Evolutionary conservation across 345 rosid genomes (phyloP).

Genomic region (Gossypium herbaceum): DNA sequence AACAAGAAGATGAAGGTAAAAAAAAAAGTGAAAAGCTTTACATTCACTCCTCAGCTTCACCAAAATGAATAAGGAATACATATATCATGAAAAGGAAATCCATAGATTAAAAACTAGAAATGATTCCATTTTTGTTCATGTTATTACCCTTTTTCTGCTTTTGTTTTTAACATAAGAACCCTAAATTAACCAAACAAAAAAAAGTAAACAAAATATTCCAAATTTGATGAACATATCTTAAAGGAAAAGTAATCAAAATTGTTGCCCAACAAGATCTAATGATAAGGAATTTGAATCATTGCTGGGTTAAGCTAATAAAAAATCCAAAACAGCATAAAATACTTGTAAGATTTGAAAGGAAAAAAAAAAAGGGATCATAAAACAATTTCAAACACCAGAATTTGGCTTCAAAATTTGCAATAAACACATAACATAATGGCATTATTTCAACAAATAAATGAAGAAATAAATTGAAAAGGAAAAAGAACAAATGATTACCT

Average conservation of each 20-base stretch:
- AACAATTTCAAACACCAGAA: neutral
- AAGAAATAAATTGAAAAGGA: conserved; percentile 11
- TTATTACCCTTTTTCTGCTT: neutral
- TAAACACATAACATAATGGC: conserved; percentile 6
- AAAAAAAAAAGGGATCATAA: conserved; percentile 7
- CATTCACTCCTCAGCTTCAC: conserved; percentile 1
- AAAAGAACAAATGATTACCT: conserved; percentile 43
- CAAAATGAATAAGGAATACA: neutral
- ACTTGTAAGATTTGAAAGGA: conserved; percentile 2
- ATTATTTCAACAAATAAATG: neutral
- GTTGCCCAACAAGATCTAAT: conserved; percentile 30
- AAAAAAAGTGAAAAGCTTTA: neutral
- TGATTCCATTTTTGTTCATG: conserved; percentile 8
- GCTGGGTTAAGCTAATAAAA: neutral
- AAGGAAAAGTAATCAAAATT: conserved; percentile 20
- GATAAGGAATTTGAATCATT: neutral
- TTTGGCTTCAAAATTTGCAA: conserved; percentile 22
- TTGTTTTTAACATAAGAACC: conserved; percentile 1
- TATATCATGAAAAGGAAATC: neutral
- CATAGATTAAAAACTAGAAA: conserved; percentile 9
- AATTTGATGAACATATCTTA: conserved; percentile 10
- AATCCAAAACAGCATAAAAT: neutral
- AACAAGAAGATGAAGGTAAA: conserved; percentile 3
- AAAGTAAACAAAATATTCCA: conserved; percentile 16
- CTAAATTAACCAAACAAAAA: conserved; percentile 11